Base-by-base conservation (phyloP, 192 early-diverging fungal genomes). In the Coemansia sp. region DNA sequence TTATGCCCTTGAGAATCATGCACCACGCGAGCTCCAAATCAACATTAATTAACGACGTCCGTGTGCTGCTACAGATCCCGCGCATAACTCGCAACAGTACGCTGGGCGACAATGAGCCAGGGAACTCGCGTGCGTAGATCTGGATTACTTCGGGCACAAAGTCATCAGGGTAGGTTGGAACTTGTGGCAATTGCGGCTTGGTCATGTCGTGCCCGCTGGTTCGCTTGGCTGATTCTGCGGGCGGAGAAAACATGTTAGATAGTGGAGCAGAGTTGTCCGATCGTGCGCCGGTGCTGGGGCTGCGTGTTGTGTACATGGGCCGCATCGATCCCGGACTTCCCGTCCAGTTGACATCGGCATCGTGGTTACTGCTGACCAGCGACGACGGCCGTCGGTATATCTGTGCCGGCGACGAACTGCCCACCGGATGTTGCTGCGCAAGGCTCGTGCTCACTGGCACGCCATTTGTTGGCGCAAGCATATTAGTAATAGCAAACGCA, bases 1-100 rank as follows among this genome's bases (percentile, higher is more conserved):
- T 60, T 3, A 80, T 69, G 7, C 77, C 77, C 61, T 71, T 73
- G 59, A 73, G 72, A n/a, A 80, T 70, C 77, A 80, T 80, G 59
- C 58, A 74, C 77, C 77, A 80, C 37, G 62, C 57, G 0, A 80
- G 61, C 68, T 80, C 77, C 12, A 80, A 59, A 49, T 80, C 72
- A 35, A 80, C 66, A 52, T 79, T 79, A 57, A 79, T 60, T 24
- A 79, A 54, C 27, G 76, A 79, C 24, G 76, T 79, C 37, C 76
- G 76, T 15, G 76, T 73, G 57, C 57, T 69, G 60, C 70, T 56
- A 48, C 67, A 79, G 52, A 79, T 70, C 7, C 69, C 67, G 24
- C 76, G 76, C 70, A 79, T 79, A 37, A 79, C 67, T 38, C 68
- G 65, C 39, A 79, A 63, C 55, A 79, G 48, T 1, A 79, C 76